These are phyloP conservation scores for Nannochloropsis granulata DNA, from an alignment of 108 stramenopile species.

Conservation along the genomic window DNA sequence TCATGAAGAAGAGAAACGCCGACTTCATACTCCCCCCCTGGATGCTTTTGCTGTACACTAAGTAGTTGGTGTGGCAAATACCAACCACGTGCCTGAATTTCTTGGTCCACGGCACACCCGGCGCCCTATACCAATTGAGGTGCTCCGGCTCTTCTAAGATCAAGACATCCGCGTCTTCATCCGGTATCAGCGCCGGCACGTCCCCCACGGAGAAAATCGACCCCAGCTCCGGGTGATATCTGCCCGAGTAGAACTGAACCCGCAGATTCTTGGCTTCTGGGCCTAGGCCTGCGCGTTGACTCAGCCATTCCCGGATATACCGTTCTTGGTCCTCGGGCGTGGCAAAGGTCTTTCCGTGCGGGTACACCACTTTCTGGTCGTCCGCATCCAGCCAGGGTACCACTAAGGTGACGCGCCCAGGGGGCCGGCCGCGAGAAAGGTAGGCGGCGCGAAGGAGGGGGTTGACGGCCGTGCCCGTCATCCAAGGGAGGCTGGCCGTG, in stretches of 20 bases:
- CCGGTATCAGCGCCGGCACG: slow-evolving; percentile 48
- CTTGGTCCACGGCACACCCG: slow-evolving; percentile 46
- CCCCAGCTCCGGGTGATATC: slow-evolving; percentile 52
- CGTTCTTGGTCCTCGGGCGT: slow-evolving; percentile 29
- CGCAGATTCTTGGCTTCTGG: slow-evolving; percentile 23
- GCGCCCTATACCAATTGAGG: slow-evolving; percentile 60
- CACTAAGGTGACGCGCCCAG: slow-evolving; percentile 31
- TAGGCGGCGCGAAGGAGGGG: slow-evolving; percentile 52
- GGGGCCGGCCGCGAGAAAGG: slow-evolving; percentile 22
- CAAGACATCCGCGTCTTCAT: slow-evolving; percentile 54
- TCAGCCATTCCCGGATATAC: slow-evolving; percentile 35
- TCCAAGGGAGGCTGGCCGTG: slow-evolving; percentile 56
- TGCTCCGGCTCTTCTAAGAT: slow-evolving; percentile 91
- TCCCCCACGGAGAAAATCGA: slow-evolving; percentile 75
- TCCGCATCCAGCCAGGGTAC: slow-evolving; percentile 23
- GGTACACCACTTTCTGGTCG: slow-evolving; percentile 35
- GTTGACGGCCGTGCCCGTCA: slow-evolving; percentile 58
- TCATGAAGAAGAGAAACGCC: slow-evolving; percentile 14
- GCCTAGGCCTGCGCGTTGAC: slow-evolving; percentile 9
- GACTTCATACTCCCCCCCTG: slow-evolving; percentile 17
- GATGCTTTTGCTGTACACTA: slow-evolving; percentile 48
- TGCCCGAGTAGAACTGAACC: slow-evolving; percentile 51
- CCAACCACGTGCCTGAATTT: slow-evolving; percentile 80
- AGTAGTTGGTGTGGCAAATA: slow-evolving; percentile 79
- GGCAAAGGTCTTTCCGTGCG: slow-evolving; percentile 9